These are phyloP conservation scores for Alternaria ventricosa DNA, from an alignment of 2,329 filamentous ascomycete species.

Conservation along the genomic window DNA sequence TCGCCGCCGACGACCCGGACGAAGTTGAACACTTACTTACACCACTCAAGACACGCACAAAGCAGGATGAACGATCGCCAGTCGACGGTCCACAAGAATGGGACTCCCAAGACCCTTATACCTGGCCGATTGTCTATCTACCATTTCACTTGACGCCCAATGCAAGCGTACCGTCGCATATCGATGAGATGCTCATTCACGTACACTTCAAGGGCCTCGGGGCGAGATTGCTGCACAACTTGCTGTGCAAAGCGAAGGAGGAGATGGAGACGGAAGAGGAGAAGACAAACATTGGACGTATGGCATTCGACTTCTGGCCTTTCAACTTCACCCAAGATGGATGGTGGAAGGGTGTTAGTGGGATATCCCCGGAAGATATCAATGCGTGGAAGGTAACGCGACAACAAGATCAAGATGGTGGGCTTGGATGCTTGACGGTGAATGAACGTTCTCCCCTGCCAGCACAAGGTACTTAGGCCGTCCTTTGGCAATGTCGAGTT, in stretches of 20 bases:
- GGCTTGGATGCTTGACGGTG: background rate
- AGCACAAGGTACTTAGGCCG: background rate
- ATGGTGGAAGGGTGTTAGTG: background rate
- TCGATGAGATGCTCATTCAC: background rate
- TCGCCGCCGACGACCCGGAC: background rate
- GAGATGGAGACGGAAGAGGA: background rate
- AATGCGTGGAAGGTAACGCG: background rate
- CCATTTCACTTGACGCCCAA: background rate
- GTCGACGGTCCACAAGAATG: background rate
- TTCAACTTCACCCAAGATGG: background rate
- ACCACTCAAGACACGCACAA: background rate
- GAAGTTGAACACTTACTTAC: background rate
- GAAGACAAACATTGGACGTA: background rate
- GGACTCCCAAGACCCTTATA: background rate
- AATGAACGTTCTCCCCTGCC: background rate
- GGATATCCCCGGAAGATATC: background rate
- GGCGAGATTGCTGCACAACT: background rate
- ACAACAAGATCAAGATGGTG: background rate
- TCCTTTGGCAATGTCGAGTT: background rate
- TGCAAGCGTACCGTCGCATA: background rate
- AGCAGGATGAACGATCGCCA: background rate
- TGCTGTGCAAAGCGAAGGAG: background rate
- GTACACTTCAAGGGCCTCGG: background rate
- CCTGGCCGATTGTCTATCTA: background rate
- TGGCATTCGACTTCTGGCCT: conserved; percentile 2